These are phyloP conservation scores for Westerdykella sp. DNA, from an alignment of 2,329 filamentous ascomycete species.

Conservation along the genomic window DNA sequence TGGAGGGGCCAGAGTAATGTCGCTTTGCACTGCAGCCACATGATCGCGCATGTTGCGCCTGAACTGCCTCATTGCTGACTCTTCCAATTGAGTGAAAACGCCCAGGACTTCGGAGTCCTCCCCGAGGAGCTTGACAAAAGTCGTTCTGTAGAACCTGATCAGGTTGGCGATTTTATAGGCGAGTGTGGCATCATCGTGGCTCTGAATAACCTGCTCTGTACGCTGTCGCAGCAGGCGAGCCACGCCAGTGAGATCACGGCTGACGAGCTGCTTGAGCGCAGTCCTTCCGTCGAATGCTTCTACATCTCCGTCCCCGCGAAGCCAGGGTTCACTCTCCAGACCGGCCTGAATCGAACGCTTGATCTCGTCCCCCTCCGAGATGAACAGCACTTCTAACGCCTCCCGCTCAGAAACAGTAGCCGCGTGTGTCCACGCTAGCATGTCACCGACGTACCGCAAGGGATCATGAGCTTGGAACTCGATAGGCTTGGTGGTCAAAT, in stretches of 20 bases:
- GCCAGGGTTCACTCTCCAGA: constrained; percentile 78
- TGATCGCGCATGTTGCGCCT: constrained; percentile 74
- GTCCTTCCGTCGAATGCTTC: constrained; percentile 70
- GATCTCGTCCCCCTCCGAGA: constrained; percentile 84
- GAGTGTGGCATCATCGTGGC: constrained; percentile 81
- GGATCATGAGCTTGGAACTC: constrained; percentile 90
- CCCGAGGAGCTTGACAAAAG: constrained; percentile 75
- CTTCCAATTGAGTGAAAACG: constrained; percentile 61
- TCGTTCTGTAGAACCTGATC: constrained; percentile 79
- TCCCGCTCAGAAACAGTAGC: constrained; percentile 90
- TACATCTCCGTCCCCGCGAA: constrained; percentile 49
- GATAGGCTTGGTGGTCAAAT: constrained; percentile 67
- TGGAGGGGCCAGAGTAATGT: constrained; percentile 63
- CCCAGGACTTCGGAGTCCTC: constrained; percentile 62
- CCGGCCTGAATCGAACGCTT: constrained; percentile 74
- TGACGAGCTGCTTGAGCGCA: constrained; percentile 79
- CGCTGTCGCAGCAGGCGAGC: constrained; percentile 80
- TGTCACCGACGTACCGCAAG: constrained; percentile 87
- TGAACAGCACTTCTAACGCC: constrained; percentile 83
- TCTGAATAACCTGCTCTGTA: constrained; percentile 85
- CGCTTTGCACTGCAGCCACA: constrained; percentile 64
- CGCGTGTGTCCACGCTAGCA: constrained; percentile 96
- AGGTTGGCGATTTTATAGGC: constrained; percentile 89
- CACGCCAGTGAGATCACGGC: constrained; percentile 75
- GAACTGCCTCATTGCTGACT: constrained; percentile 76